Evolutionary conservation across 2,329 filamentous ascomycete genomes (phyloP).

Genomic region (Penicillium fuscoglaucum): DNA sequence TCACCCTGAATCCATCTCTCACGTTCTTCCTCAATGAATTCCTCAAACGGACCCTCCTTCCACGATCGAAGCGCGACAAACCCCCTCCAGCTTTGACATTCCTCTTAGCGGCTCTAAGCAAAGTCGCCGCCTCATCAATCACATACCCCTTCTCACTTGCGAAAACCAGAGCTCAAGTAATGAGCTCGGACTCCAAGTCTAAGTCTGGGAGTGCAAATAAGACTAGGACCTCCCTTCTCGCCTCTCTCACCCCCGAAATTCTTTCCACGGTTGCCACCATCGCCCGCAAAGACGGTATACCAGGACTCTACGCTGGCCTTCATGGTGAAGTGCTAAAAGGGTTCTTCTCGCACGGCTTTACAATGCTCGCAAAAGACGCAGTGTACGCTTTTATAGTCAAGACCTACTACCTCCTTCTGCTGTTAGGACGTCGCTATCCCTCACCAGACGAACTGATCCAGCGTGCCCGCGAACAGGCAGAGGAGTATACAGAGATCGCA

Average conservation of each 20-base stretch:
- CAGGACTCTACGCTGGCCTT: constrained; percentile 73
- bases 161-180: constrained; percentile 74
- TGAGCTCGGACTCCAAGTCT: constrained; percentile 17
- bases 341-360: constrained; percentile 82
- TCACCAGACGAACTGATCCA: constrained; percentile 44
- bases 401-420: constrained; percentile 67
- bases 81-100: constrained; percentile 60
- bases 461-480: constrained; percentile 41
- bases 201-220: constrained; percentile 29
- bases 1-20: constrained; percentile 82
- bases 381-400: constrained; percentile 72
- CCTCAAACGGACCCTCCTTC: constrained; percentile 62
- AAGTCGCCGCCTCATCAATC: constrained; percentile 70
- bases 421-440: constrained; percentile 47
- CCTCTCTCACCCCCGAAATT: constrained; percentile 51
- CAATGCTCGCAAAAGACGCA: constrained; percentile 81
- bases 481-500: constrained; percentile 44
- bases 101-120: constrained; percentile 72
- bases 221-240: constrained; percentile 4
- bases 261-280: constrained; percentile 63
- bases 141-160: constrained; percentile 86
- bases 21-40: constrained; percentile 81
- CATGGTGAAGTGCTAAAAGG: constrained; percentile 75
- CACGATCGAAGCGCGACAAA: constrained; percentile 52
- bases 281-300: constrained; percentile 63